Conservation (phyloP, 1,284 basidiomycete genomes). For the Chalciporus piperatoides region DNA sequence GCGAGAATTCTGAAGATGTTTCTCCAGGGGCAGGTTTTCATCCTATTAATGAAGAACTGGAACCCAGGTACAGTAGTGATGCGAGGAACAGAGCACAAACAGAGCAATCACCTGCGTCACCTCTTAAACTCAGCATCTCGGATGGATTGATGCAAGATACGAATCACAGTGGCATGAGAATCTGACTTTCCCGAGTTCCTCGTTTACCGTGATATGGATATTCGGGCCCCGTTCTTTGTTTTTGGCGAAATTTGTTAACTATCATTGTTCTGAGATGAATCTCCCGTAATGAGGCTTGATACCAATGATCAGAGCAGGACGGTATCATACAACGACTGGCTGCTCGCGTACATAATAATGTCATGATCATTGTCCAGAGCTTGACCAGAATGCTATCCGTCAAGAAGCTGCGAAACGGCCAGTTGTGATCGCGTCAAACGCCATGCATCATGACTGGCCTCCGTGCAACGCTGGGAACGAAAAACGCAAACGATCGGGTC, state of each 20-base stretch:
- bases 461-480: background rate
- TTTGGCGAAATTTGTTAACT: constrained; percentile 10
- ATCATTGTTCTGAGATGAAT: constrained; percentile 11
- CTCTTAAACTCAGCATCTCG: constrained; percentile 17
- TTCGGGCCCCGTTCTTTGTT: constrained; percentile 7
- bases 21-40: constrained; percentile 28
- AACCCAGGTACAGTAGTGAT: constrained; percentile 17
- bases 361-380: constrained; percentile 1
- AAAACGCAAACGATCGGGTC: background rate
- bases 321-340: constrained; percentile 21
- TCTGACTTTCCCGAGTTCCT: constrained; percentile 7
- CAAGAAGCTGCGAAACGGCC: constrained; percentile 1
- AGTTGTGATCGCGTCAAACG: background rate
- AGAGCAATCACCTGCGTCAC: constrained; percentile 5
- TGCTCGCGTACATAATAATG: constrained; percentile 22
- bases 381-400: background rate
- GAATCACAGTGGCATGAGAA: constrained; percentile 5
- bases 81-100: constrained; percentile 11
- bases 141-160: constrained; percentile 11
- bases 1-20: constrained; percentile 12
- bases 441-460: background rate
- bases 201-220: constrained; percentile 23
- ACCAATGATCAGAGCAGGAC: constrained; percentile 19
- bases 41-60: constrained; percentile 28
- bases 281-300: constrained; percentile 7